These are phyloP conservation scores for Rhodofomes roseus DNA, from an alignment of 1,284 basidiomycete genomes.

Conservation along the genomic window DNA sequence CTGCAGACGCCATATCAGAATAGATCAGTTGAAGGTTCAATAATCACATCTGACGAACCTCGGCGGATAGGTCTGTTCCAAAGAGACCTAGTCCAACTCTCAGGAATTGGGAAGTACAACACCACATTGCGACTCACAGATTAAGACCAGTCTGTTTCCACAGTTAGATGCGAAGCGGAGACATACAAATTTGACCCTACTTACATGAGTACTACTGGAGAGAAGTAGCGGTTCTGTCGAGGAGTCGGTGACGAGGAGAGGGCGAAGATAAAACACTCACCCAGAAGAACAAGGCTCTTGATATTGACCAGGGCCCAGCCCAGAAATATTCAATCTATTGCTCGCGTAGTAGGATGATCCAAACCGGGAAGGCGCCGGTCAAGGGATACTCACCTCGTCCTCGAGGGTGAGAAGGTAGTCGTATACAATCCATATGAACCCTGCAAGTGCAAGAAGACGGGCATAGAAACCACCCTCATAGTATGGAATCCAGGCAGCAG, in stretches of 20 bases:
- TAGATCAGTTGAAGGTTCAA: too few relatives aligned
- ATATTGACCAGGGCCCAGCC: slow-evolving; percentile 22
- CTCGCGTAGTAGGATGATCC: neutral
- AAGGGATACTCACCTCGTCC: slow-evolving; percentile 19
- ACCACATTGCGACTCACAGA: neutral
- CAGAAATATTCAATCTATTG: slow-evolving; percentile 26
- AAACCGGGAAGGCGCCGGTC: neutral
- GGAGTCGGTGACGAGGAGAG: neutral
- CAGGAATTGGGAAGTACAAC: slow-evolving; percentile 3
- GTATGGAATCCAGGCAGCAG: neutral
- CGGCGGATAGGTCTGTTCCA: neutral
- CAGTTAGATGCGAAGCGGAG: neutral
- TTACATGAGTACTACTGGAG: slow-evolving; percentile 16
- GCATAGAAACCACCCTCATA: slow-evolving; percentile 3
- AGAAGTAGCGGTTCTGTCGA: slow-evolving; percentile 24
- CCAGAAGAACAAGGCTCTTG: slow-evolving; percentile 23
- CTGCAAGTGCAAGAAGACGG: slow-evolving; percentile 17
- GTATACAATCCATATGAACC: slow-evolving; percentile 13
- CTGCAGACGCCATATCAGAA: neutral
- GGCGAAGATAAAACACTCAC: slow-evolving; percentile 10
- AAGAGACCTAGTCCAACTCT: neutral
- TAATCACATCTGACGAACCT: neutral
- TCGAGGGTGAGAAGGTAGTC: slow-evolving; percentile 21
- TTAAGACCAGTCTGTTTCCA: neutral
- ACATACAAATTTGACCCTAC: slow-evolving; percentile 1